Base-by-base conservation (phyloP, 352 stramenopile species). In the Lagenidium giganteum region DNA sequence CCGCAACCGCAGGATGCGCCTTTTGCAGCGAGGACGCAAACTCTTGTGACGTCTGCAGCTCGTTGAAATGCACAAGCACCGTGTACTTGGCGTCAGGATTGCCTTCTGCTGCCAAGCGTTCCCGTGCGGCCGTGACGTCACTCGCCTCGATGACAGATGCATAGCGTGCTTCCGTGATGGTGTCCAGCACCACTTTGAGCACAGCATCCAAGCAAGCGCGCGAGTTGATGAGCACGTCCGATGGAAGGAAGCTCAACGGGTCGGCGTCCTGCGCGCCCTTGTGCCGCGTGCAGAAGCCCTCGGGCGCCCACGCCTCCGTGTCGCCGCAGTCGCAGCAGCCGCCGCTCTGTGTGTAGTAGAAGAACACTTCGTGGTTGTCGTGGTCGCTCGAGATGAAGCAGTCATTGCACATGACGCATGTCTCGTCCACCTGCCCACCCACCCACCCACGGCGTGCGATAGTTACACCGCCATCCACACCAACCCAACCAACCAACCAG, bases 241-340 rank as follows among this genome's bases (percentile, higher is more conserved):
- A 62, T 11, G 71, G 71, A 14, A 84, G 31, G 30, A 80, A 62
- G 12, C 54, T 60, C 43, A 81, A 24, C 26, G 68, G 71, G 37
- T 84, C 65, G 8, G 61, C 70, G 35, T 84, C 67, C 73, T 82
- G 71, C 18, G 71, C 71, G 52, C 71, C 71, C 42, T 96, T 96
- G 63, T 98, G 95, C 37, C 76, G 64, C 11, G 58, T 68, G 61
- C 95, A 98, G 60, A 98, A 98, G 11, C 95, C 94, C 20, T 80
- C 69, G 1, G 74, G 64, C 24, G 96, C 83, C 95, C 95, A 98
- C 1, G 95, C 95, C 60, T 97, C 93, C 3, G 83, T 81, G 75
- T 98, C 94, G 45, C 93, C 94, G 57, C 95, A 98, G 67, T 98
- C 95, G 51, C 95, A 98, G 70, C 95, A 98, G 23, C 95, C 95